Evolutionary conservation across 2,329 filamentous ascomycete genomes (phyloP).

Genomic region (Fusarium fujikuroi): DNA sequence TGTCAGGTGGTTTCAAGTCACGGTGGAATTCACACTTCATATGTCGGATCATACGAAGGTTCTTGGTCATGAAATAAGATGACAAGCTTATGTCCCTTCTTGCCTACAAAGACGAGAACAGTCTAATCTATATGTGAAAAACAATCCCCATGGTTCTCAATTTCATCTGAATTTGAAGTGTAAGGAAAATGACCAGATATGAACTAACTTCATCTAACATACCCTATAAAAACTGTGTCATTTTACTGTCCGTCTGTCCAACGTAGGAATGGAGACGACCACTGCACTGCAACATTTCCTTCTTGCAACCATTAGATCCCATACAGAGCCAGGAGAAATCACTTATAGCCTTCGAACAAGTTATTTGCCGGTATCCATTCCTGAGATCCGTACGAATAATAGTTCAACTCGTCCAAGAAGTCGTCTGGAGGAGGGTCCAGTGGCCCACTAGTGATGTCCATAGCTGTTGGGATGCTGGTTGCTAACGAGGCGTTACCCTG

Average conservation of each 20-base stretch:
- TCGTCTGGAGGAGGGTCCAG: conserved; percentile 54
- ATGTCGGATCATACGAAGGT: neutral
- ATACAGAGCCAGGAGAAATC: neutral
- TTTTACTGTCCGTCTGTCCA: neutral
- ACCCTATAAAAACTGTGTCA: neutral
- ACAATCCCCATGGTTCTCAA: neutral
- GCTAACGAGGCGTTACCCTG: conserved; percentile 15
- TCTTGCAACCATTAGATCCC: neutral
- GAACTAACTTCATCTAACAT: no score
- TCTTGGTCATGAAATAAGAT: neutral
- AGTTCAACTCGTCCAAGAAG: conserved; percentile 58
- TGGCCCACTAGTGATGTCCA: neutral
- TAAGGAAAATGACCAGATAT: neutral
- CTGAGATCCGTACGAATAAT: conserved; percentile 54
- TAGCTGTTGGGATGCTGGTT: conserved; percentile 7
- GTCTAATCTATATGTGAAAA: neutral
- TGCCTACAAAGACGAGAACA: neutral
- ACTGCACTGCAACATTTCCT: neutral
- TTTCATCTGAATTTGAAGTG: neutral
- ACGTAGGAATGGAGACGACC: neutral
- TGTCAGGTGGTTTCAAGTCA: neutral
- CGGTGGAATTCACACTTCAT: neutral
- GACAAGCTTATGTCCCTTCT: neutral
- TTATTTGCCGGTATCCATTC: conserved; percentile 36
- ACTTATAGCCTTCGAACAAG: conserved; percentile 39